Evolutionary conservation across 2,329 filamentous ascomycete species (phyloP).

Genomic region (Apiospora sp.): DNA sequence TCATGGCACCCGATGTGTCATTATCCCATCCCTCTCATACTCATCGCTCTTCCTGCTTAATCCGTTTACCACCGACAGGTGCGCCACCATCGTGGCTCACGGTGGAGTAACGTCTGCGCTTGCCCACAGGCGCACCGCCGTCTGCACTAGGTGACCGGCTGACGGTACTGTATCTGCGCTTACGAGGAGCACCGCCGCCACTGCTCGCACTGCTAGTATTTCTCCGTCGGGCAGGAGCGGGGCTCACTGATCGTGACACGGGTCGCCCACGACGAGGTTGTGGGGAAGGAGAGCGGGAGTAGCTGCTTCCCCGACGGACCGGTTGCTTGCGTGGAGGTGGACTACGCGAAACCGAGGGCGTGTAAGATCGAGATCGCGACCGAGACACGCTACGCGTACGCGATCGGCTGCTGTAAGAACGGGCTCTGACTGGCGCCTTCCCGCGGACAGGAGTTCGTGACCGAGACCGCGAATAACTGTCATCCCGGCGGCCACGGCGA

Average conservation of each 20-base stretch:
- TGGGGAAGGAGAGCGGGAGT: slow-evolving; percentile 29
- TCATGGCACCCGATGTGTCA: background rate
- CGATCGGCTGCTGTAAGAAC: slow-evolving; percentile 29
- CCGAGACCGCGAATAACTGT: slow-evolving; percentile 38
- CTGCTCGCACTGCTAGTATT: slow-evolving; percentile 29
- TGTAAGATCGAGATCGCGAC: slow-evolving; percentile 31
- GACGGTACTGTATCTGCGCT: slow-evolving; percentile 24
- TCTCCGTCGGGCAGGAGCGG: slow-evolving; percentile 21
- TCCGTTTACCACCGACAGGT: slow-evolving; percentile 25
- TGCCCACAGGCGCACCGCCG: slow-evolving; percentile 28
- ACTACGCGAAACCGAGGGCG: slow-evolving; percentile 30
- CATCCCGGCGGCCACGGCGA: slow-evolving; percentile 34
- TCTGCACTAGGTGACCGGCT: slow-evolving; percentile 28
- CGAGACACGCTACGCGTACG: slow-evolving; percentile 30
- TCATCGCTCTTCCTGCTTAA: background rate
- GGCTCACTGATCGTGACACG: slow-evolving; percentile 26
- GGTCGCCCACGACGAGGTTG: slow-evolving; percentile 27
- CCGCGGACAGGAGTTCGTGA: slow-evolving; percentile 29
- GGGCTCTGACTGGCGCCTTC: slow-evolving; percentile 28
- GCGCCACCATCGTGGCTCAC: slow-evolving; percentile 27
- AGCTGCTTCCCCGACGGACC: slow-evolving; percentile 21
- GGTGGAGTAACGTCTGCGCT: slow-evolving; percentile 28
- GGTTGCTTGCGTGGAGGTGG: slow-evolving; percentile 31
- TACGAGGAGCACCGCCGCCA: slow-evolving; percentile 25
- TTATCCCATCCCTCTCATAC: background rate